These are phyloP conservation scores for Colletotrichum aenigma DNA, from an alignment of 2,329 filamentous ascomycete genomes.

Conservation along the genomic window DNA sequence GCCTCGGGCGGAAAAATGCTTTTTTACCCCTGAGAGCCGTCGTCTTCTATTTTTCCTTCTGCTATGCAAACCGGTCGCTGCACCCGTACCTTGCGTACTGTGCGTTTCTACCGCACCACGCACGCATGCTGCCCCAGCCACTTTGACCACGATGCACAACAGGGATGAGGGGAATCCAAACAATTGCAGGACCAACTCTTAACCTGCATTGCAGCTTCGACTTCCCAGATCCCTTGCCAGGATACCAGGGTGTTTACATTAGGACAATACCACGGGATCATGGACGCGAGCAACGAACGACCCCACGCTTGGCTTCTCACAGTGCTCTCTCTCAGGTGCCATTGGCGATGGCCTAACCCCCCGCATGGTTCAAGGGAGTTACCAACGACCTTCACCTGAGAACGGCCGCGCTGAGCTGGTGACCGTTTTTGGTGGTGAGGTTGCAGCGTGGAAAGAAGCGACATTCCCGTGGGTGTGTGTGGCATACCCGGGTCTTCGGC, in stretches of 20 bases:
- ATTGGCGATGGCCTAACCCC: not conserved
- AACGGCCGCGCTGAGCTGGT: constrained; percentile 3
- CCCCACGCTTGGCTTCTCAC: not conserved
- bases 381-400: not conserved
- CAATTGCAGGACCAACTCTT: not conserved
- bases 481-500: constrained; percentile 12
- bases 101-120: not conserved
- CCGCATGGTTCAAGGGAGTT: not conserved
- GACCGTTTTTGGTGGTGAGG: constrained; percentile 5
- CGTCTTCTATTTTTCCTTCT: not conserved
- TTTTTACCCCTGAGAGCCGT: not conserved
- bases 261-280: not conserved
- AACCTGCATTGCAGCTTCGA: not conserved
- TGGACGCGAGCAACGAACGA: not conserved
- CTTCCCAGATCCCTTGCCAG: not conserved
- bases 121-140: constrained; percentile 1
- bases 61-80: not conserved
- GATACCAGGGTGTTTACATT: not conserved
- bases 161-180: constrained; percentile 12
- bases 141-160: not conserved
- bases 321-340: not conserved
- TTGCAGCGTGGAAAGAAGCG: constrained; percentile 14
- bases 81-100: not conserved
- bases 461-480: not conserved
- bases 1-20: constrained; percentile 2